A percentile compares a stretch with the other conserved stretches of the same genome.
Evolutionary conservation across 1,284 basidiomycete genomes (phyloP).

Genomic region (Leccinum solheimii): DNA sequence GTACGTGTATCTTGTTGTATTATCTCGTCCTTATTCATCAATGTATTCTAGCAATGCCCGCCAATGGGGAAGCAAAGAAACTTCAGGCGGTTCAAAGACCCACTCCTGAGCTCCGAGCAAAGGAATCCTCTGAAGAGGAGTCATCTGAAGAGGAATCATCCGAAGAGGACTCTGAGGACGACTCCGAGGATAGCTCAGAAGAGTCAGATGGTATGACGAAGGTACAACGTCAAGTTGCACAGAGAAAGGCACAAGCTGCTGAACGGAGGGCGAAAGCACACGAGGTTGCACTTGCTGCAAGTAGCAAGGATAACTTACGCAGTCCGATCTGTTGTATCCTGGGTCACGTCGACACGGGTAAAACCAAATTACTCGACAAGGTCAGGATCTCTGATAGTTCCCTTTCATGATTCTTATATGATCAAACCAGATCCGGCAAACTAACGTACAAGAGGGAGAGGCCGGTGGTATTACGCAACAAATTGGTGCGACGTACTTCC

Average conservation of each 20-base stretch:
- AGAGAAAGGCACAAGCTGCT: slow-evolving; percentile 83
- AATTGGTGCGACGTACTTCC: slow-evolving; percentile 99
- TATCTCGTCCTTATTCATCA: slow-evolving; percentile 1
- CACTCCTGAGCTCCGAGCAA: slow-evolving; percentile 20
- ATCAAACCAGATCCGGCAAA: slow-evolving; percentile 87
- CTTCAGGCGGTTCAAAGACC: slow-evolving; percentile 1
- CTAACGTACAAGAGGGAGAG: slow-evolving; percentile 99
- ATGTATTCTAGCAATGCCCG: slow-evolving; percentile 1
- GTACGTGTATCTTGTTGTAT: slow-evolving; percentile 12
- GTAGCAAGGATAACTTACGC: slow-evolving; percentile 89
- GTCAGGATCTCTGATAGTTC: slow-evolving; percentile 40
- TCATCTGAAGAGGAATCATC: slow-evolving; percentile 48
- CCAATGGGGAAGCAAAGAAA: slow-evolving; percentile 9
- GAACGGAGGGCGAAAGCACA: slow-evolving; percentile 80
- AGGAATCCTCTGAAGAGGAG: slow-evolving; percentile 44
- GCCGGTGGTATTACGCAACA: slow-evolving; percentile 99
- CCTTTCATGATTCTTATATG: slow-evolving; percentile 12
- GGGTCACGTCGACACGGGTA: slow-evolving; percentile 99
- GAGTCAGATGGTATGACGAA: slow-evolving; percentile 59
- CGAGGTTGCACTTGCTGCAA: slow-evolving; percentile 84
- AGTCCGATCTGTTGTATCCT: slow-evolving; percentile 99
- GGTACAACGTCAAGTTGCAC: slow-evolving; percentile 67
- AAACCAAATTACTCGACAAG: slow-evolving; percentile 98
- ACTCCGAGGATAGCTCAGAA: slow-evolving; percentile 46
- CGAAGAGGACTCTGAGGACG: slow-evolving; percentile 43